Percentiles rank a stretch among this genome's conserved stretches.
Evolutionary conservation across 306 rosid genomes (phyloP).

Genomic region (Geum urbanum): DNA sequence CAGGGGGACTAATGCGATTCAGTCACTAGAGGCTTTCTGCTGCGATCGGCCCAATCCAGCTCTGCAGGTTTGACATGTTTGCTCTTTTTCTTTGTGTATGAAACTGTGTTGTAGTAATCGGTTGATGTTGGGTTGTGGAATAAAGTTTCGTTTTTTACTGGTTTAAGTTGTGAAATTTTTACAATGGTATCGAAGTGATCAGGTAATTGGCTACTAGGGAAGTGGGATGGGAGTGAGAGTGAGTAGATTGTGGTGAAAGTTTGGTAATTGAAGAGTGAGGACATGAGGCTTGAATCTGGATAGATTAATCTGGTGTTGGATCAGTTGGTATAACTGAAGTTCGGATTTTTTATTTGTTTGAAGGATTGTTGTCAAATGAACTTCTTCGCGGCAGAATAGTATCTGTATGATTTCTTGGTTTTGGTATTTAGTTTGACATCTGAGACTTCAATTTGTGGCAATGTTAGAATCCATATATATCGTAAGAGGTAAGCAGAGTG

Average conservation of each 20-base stretch:
- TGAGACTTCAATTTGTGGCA: neutral
- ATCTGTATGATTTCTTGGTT: neutral
- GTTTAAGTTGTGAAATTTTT: too few relatives aligned
- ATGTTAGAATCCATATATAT: neutral
- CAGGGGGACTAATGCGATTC: conserved; percentile 53
- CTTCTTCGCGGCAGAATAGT: neutral
- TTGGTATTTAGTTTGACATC: neutral
- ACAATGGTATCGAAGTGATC: too few relatives aligned
- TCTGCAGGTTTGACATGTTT: conserved; percentile 48
- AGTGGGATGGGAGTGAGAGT: too few relatives aligned
- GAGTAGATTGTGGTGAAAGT: too few relatives aligned
- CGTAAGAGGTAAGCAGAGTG: too few relatives aligned
- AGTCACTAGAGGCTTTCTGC: conserved; percentile 66
- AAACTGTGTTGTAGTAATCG: neutral
- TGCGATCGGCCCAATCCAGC: conserved; percentile 94
- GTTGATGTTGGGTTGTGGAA: neutral
- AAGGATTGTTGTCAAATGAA: neutral
- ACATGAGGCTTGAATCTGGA: neutral
- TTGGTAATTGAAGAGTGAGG: neutral
- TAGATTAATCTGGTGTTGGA: neutral
- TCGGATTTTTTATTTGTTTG: neutral
- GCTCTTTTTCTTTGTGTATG: neutral
- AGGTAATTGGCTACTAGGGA: too few relatives aligned
- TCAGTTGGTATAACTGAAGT: neutral
- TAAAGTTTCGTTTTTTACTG: too few relatives aligned